These are phyloP conservation scores for Thalassiosira livingstoniorum DNA, from an alignment of 352 stramenopile species.

Conservation along the genomic window DNA sequence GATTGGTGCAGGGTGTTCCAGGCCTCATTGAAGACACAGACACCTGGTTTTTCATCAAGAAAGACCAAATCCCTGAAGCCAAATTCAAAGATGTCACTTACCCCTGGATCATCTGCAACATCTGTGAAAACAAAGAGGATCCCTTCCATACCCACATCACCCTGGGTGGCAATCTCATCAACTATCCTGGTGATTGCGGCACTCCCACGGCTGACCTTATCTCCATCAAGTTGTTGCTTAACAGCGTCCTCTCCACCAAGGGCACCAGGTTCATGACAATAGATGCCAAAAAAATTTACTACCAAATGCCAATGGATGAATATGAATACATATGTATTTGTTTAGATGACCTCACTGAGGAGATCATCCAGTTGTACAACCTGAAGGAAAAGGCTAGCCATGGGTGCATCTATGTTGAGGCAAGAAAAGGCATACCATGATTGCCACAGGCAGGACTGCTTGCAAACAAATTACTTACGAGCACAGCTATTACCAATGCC, in stretches of 20 bases:
- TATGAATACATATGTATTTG: constrained; percentile 49
- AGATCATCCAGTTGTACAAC: constrained; percentile 45
- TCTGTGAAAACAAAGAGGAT: constrained; percentile 45
- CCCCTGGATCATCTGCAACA: constrained; percentile 20
- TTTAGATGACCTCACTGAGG: constrained; percentile 15
- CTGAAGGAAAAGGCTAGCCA: constrained; percentile 3
- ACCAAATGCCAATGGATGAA: constrained; percentile 25
- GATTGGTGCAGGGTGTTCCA: constrained; percentile 11
- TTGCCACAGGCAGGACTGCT: constrained; percentile 43
- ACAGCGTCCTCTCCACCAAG: too few relatives aligned
- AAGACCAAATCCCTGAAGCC: constrained; percentile 29
- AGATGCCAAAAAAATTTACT: constrained; percentile 23
- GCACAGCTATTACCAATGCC: constrained; percentile 25
- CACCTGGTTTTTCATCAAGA: constrained; percentile 59
- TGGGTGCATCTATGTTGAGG: constrained; percentile 21
- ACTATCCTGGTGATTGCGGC: not conserved
- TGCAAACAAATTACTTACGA: constrained; percentile 20
- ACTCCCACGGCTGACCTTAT: not conserved
- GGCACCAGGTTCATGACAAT: not conserved
- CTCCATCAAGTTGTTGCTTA: too few relatives aligned
- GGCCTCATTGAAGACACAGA: constrained; percentile 31
- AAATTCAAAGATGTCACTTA: constrained; percentile 39
- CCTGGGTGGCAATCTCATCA: constrained; percentile 36
- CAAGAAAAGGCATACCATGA: constrained; percentile 23
- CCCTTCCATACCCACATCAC: constrained; percentile 33